phyloP scores from a whole-genome alignment of 2,329 filamentous ascomycete species.

The Aureobasidium sp. region DNA sequence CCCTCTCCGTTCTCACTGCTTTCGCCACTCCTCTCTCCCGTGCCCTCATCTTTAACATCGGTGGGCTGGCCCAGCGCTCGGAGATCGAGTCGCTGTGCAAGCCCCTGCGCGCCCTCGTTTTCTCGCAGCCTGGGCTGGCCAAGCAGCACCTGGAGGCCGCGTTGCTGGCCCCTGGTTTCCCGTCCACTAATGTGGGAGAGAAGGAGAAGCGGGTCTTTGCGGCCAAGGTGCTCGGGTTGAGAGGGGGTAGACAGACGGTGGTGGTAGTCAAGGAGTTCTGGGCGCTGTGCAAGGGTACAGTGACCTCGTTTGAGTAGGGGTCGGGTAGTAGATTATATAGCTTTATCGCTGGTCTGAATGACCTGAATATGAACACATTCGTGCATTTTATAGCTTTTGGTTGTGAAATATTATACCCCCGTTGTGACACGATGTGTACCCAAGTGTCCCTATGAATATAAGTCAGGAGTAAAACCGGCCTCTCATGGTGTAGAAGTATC shows the following conservation, averaged over 20 bases:
- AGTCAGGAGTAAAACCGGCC: too few species aligned
- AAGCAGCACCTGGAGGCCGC: constrained; percentile 45
- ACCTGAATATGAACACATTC: too few species aligned
- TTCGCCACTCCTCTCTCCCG: constrained; percentile 54
- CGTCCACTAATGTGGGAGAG: constrained; percentile 44
- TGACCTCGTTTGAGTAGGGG: constrained; percentile 14
- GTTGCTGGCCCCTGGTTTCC: constrained; percentile 43
- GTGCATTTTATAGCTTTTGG: too few species aligned
- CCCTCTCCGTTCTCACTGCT: constrained; percentile 41
- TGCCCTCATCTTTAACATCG: constrained; percentile 56
- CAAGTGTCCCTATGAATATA: background rate
- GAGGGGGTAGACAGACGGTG: constrained; percentile 57
- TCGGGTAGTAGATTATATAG: background rate
- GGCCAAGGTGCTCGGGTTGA: constrained; percentile 57
- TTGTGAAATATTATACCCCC: too few species aligned
- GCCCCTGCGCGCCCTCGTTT: constrained; percentile 57
- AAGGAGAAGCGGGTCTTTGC: constrained; percentile 57
- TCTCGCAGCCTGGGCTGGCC: constrained; percentile 19
- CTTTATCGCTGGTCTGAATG: too few species aligned
- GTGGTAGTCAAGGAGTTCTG: constrained; percentile 64
- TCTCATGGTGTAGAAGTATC: background rate
- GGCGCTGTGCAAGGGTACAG: constrained; percentile 51
- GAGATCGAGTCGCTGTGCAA: constrained; percentile 65
- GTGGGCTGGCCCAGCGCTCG: constrained; percentile 59
- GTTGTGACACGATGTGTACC: too few species aligned